Conservation (phyloP, 2,329 filamentous ascomycete species). For the Cladosporium sphaerospermum region DNA sequence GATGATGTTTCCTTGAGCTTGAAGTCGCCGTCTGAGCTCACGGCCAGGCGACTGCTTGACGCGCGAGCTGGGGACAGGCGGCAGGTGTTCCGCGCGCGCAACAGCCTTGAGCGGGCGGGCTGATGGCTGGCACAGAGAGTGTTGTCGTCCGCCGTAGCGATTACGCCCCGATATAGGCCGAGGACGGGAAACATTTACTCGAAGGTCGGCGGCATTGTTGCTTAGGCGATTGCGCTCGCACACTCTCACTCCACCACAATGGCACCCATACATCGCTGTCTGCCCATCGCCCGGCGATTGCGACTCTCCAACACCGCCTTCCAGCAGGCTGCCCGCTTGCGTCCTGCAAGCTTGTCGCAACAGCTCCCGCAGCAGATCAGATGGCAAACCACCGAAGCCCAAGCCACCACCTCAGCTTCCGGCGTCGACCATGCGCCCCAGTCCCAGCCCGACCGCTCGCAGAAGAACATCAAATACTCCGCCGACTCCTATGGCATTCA, state of each 20-base stretch:
- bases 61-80: slow-evolving; percentile 2
- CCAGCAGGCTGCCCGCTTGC: slow-evolving; percentile 23
- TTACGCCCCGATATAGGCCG: background rate
- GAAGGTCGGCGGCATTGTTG: too few species aligned
- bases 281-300: slow-evolving; percentile 27
- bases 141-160: slow-evolving; percentile 6
- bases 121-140: background rate
- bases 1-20: slow-evolving; percentile 10
- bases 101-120: background rate
- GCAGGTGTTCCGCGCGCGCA: background rate
- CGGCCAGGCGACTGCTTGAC: slow-evolving; percentile 6
- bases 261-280: slow-evolving; percentile 7
- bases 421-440: slow-evolving; percentile 25
- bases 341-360: slow-evolving; percentile 13
- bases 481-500: slow-evolving; percentile 77
- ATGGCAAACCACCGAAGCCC: slow-evolving; percentile 25
- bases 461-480: slow-evolving; percentile 63
- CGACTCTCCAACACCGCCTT: slow-evolving; percentile 27
- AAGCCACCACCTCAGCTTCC: slow-evolving; percentile 26
- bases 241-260: slow-evolving; percentile 1
- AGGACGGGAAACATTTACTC: slow-evolving; percentile 1
- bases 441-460: slow-evolving; percentile 21
- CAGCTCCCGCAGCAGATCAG: slow-evolving; percentile 19
- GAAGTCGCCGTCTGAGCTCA: slow-evolving; percentile 8
- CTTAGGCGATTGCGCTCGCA: background rate